A percentile compares a stretch with the other conserved stretches of the same genome.
phyloP scores from a whole-genome alignment of 768 basidiomycete species.

The Mycena rebaudengoi region DNA sequence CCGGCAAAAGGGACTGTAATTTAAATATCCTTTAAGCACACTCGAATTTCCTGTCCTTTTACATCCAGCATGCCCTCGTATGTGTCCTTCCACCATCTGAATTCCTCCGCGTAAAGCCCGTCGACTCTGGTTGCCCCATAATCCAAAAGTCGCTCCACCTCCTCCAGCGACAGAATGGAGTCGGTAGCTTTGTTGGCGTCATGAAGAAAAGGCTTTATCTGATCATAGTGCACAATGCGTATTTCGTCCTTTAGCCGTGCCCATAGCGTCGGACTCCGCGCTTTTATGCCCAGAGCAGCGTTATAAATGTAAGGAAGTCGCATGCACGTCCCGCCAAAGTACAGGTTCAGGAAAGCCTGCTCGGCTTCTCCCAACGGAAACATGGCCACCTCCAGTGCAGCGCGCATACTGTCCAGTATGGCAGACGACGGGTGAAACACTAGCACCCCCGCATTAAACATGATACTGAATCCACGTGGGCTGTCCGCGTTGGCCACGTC shows the following conservation, averaged over 20 bases:
- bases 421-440: slow-evolving; percentile 38
- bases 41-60: slow-evolving; percentile 1
- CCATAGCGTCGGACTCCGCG: slow-evolving; percentile 41
- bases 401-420: slow-evolving; percentile 39
- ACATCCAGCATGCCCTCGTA: slow-evolving; percentile 32
- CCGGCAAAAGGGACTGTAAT: too few species aligned
- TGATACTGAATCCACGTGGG: slow-evolving; percentile 32
- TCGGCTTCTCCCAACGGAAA: slow-evolving; percentile 49
- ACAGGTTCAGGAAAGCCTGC: slow-evolving; percentile 52
- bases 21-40: too few species aligned
- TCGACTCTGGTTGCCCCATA: slow-evolving; percentile 15
- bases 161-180: slow-evolving; percentile 29
- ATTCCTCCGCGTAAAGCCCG: slow-evolving; percentile 35
- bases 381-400: slow-evolving; percentile 48
- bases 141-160: slow-evolving; percentile 30
- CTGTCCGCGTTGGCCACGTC: slow-evolving; percentile 37
- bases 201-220: slow-evolving; percentile 14
- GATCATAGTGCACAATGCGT: slow-evolving; percentile 44
- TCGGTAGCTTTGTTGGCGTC: background rate
- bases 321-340: slow-evolving; percentile 41
- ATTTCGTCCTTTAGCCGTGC: slow-evolving; percentile 35
- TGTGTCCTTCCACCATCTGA: slow-evolving; percentile 38
- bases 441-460: slow-evolving; percentile 49
- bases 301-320: slow-evolving; percentile 47
- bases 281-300: slow-evolving; percentile 45